A percentile compares a stretch with the other conserved stretches of the same genome.
These are phyloP conservation scores for Pestalotiopsis sp. DNA, from an alignment of 2,329 filamentous ascomycete species.

Conservation along the genomic window DNA sequence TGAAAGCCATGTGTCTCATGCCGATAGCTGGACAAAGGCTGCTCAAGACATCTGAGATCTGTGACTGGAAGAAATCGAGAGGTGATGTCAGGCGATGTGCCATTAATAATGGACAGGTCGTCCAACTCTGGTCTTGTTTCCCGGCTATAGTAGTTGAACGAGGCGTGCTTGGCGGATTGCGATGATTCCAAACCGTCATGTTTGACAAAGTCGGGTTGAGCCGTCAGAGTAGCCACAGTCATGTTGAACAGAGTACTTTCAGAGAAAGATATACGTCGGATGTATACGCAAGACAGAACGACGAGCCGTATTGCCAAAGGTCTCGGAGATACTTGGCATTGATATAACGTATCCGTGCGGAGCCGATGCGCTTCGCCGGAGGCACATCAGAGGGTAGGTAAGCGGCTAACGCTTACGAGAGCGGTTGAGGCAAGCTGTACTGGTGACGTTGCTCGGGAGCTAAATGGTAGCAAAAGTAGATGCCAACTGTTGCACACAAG, in stretches of 20 bases:
- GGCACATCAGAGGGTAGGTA: background rate
- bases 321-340: background rate
- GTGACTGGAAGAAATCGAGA: background rate
- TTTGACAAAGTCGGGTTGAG: background rate
- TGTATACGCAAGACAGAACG: background rate
- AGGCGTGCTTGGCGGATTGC: background rate
- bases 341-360: background rate
- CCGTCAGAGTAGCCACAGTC: background rate
- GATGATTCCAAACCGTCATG: background rate
- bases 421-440: background rate
- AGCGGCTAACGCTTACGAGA: background rate
- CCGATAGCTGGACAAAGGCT: background rate
- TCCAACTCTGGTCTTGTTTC: background rate
- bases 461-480: background rate
- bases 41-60: background rate
- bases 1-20: conserved; percentile 6
- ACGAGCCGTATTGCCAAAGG: background rate
- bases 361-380: background rate
- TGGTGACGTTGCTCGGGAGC: background rate
- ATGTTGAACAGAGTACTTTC: background rate
- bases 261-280: background rate
- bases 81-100: background rate
- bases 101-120: background rate
- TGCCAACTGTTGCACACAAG: background rate
- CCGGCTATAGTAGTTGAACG: conserved; percentile 4